These are phyloP conservation scores for Hypoxylon fuscum DNA, from an alignment of 495 filamentous ascomycete genomes.

Conservation along the genomic window DNA sequence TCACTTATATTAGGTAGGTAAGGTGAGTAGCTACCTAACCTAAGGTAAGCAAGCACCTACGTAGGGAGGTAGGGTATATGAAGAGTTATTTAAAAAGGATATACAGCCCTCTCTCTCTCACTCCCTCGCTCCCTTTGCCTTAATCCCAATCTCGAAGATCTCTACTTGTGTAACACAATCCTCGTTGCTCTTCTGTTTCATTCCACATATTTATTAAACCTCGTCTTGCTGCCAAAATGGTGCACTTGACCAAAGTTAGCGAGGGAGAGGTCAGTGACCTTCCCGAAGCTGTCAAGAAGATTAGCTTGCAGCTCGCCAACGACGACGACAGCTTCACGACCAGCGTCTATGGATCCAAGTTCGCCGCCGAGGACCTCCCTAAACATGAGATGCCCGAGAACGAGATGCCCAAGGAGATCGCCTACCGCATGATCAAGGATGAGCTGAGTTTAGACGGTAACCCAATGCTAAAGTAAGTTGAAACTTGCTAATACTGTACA, in stretches of 20 bases:
- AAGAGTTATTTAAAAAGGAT: slow-evolving; percentile 26
- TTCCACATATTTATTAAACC: background rate
- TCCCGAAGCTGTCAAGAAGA: slow-evolving; percentile 57
- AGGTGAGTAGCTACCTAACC: too few relatives aligned
- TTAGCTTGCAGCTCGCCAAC: slow-evolving; percentile 55
- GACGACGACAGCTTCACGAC: slow-evolving; percentile 71
- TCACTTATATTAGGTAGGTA: too few relatives aligned
- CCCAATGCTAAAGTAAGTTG: slow-evolving; percentile 79
- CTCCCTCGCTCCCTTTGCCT: background rate
- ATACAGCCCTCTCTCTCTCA: background rate
- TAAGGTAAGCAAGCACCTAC: too few relatives aligned
- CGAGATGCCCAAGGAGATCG: slow-evolving; percentile 89
- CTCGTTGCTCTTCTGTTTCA: background rate
- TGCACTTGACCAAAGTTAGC: slow-evolving; percentile 69
- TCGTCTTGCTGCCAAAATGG: slow-evolving; percentile 62
- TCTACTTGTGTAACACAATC: slow-evolving; percentile 5
- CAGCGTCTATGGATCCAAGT: slow-evolving; percentile 85
- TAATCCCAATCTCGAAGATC: too few relatives aligned
- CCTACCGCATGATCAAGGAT: slow-evolving; percentile 95
- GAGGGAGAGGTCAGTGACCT: slow-evolving; percentile 57
- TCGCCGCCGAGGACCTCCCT: slow-evolving; percentile 79
- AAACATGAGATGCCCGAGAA: slow-evolving; percentile 86
- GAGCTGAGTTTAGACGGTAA: slow-evolving; percentile 91
- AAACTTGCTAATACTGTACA: background rate
- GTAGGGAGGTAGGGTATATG: too few relatives aligned